Evolutionary conservation across 177 flowering plant genomes (phyloP).

Genomic region (Vitis hybrid): DNA sequence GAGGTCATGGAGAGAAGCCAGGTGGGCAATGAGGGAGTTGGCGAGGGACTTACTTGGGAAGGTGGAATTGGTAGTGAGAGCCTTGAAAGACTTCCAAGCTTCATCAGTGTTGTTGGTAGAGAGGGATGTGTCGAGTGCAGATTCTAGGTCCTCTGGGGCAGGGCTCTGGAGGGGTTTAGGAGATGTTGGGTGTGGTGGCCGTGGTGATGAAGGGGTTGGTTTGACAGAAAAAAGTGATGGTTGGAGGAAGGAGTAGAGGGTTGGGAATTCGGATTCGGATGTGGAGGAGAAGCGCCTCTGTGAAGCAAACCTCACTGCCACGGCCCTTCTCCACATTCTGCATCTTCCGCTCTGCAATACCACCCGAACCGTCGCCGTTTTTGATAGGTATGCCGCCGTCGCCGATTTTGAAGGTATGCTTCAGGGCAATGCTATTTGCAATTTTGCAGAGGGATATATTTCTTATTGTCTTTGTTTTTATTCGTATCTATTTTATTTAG

Average conservation of each 20-base stretch:
- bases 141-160: slow-evolving; percentile 44
- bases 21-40: slow-evolving; percentile 66
- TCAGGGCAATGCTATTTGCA: too few species aligned
- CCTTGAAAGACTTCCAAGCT: slow-evolving; percentile 93
- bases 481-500: too few species aligned
- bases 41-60: slow-evolving; percentile 65
- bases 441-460: too few species aligned
- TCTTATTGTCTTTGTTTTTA: too few species aligned
- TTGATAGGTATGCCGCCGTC: too few species aligned
- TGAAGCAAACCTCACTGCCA: slow-evolving; percentile 7
- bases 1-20: slow-evolving; percentile 53
- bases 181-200: slow-evolving; percentile 16
- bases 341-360: neutral
- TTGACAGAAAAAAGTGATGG: slow-evolving; percentile 61
- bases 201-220: slow-evolving; percentile 19
- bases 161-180: slow-evolving; percentile 32
- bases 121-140: slow-evolving; percentile 56
- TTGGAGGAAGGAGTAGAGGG: slow-evolving; percentile 77
- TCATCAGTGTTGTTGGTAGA: slow-evolving; percentile 62
- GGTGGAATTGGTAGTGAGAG: slow-evolving; percentile 49
- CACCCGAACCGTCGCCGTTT: too few species aligned
- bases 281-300: slow-evolving; percentile 35
- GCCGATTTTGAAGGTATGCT: too few species aligned
- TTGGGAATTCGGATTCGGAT: slow-evolving; percentile 37
- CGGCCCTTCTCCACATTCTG: slow-evolving; percentile 42